A percentile compares a stretch with the other conserved stretches of the same genome.
Evolutionary conservation across 768 basidiomycete species (phyloP).

Genomic region (Lentinula sp.): DNA sequence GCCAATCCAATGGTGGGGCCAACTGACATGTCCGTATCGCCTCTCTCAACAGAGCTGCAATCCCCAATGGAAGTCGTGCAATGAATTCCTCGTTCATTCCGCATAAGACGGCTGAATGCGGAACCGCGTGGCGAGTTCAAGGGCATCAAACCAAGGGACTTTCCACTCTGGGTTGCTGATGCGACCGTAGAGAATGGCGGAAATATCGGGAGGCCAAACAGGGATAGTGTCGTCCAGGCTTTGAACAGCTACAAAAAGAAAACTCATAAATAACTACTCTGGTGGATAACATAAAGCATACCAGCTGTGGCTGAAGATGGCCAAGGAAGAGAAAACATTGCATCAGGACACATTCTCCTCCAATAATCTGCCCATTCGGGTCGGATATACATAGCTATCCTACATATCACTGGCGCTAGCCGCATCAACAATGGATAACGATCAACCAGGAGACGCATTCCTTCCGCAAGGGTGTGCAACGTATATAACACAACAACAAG

Average conservation of each 20-base stretch:
- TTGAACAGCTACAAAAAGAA: conserved; percentile 27
- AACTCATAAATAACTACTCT: neutral
- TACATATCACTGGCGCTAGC: conserved; percentile 60
- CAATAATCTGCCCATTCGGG: conserved; percentile 93
- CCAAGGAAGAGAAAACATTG: conserved; percentile 44
- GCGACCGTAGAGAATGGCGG: conserved; percentile 55
- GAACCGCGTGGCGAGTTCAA: conserved; percentile 40
- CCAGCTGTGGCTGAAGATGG: conserved; percentile 38
- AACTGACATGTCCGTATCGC: conserved; percentile 81
- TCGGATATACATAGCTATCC: conserved; percentile 55
- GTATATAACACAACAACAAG: conserved; percentile 62
- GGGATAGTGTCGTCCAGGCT: conserved; percentile 67
- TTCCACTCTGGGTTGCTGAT: conserved; percentile 67
- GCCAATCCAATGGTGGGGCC: conserved; percentile 72
- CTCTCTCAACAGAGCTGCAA: conserved; percentile 77
- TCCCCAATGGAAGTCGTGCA: conserved; percentile 57
- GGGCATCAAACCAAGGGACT: conserved; percentile 44
- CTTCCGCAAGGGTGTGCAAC: conserved; percentile 75
- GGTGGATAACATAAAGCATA: conserved; percentile 19
- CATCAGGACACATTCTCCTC: conserved; percentile 72
- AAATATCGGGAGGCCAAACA: conserved; percentile 74
- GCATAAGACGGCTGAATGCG: conserved; percentile 50
- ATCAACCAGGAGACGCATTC: conserved; percentile 52
- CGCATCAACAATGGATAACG: conserved; percentile 48
- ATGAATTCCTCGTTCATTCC: conserved; percentile 38